These are phyloP conservation scores for Drechslerella stenobrocha DNA, from an alignment of 2,329 filamentous ascomycete species.

Conservation along the genomic window DNA sequence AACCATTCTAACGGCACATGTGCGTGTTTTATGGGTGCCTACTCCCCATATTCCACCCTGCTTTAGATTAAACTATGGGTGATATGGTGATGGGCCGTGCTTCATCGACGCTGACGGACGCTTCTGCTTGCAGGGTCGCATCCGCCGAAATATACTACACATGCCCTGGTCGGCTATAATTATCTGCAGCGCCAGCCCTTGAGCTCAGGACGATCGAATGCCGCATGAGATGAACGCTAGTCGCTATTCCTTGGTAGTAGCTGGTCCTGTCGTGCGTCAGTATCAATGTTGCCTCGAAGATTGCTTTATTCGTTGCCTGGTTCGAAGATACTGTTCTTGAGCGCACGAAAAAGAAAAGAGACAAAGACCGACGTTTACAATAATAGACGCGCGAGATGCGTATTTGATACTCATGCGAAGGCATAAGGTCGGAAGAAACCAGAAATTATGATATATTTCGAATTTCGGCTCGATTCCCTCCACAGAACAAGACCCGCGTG, in stretches of 20 bases:
- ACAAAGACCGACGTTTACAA: constrained; percentile 28
- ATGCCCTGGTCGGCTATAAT: constrained; percentile 28
- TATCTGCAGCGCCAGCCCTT: constrained; percentile 9
- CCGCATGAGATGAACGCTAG: constrained; percentile 33
- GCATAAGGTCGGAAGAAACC: background rate
- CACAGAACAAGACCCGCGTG: constrained; percentile 30
- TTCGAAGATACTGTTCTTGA: constrained; percentile 48
- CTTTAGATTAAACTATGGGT: constrained; percentile 12
- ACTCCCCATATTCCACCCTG: background rate
- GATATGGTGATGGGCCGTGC: too few relatives aligned
- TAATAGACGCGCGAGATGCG: constrained; percentile 28
- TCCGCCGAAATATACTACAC: background rate
- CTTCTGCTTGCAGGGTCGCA: background rate
- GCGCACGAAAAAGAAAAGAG: constrained; percentile 34
- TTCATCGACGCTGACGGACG: background rate
- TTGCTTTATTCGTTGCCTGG: constrained; percentile 45
- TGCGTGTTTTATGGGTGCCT: background rate
- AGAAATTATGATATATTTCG: constrained; percentile 43
- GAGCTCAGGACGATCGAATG: constrained; percentile 21
- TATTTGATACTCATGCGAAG: constrained; percentile 23
- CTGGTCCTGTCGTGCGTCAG: constrained; percentile 47
- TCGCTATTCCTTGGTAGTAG: constrained; percentile 40
- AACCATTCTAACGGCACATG: constrained; percentile 20
- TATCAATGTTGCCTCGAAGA: constrained; percentile 47
- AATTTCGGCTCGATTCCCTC: constrained; percentile 45